Conservation (phyloP, 2,329 filamentous ascomycete species). For the Sporothrix brasiliensis region DNA sequence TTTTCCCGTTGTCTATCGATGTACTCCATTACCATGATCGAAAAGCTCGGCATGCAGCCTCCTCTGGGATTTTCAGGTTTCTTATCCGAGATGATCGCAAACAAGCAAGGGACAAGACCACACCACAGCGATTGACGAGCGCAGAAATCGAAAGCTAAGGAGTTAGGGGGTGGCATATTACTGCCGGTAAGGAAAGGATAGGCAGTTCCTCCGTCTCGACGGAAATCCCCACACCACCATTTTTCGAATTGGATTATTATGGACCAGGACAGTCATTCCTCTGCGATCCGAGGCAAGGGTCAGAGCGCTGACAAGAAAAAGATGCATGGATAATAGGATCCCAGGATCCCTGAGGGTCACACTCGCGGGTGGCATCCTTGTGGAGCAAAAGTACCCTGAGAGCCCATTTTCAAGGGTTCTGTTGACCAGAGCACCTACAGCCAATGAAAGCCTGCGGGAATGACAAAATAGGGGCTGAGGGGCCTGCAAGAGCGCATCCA, state of each 20-base stretch:
- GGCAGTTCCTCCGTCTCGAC: constrained; percentile 17
- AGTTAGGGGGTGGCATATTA: not conserved
- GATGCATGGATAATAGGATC: not conserved
- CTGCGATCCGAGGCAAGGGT: constrained; percentile 8
- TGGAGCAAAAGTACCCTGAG: not conserved
- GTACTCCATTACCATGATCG: not conserved
- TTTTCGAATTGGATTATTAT: constrained; percentile 9
- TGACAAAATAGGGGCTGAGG: constrained; percentile 20
- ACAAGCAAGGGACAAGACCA: constrained; percentile 13
- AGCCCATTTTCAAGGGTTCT: constrained; percentile 1
- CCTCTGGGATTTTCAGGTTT: not conserved
- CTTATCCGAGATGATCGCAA: constrained; percentile 6
- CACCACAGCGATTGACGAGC: not conserved
- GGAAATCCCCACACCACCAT: constrained; percentile 18
- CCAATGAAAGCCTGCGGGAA: constrained; percentile 21
- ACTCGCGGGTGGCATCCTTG: constrained; percentile 6
- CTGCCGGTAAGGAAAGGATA: not conserved
- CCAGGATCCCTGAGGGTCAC: not conserved
- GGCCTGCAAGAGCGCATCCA: not conserved
- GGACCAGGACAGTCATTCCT: not conserved
- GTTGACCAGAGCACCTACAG: not conserved
- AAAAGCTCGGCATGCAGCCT: not conserved
- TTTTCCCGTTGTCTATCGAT: not conserved
- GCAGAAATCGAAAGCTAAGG: not conserved
- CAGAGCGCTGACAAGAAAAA: constrained; percentile 6